Percentiles rank a stretch among this genome's conserved stretches.
These are phyloP conservation scores for Lagenaria siceraria DNA, from an alignment of 306 rosid genomes.

Conservation along the genomic window DNA sequence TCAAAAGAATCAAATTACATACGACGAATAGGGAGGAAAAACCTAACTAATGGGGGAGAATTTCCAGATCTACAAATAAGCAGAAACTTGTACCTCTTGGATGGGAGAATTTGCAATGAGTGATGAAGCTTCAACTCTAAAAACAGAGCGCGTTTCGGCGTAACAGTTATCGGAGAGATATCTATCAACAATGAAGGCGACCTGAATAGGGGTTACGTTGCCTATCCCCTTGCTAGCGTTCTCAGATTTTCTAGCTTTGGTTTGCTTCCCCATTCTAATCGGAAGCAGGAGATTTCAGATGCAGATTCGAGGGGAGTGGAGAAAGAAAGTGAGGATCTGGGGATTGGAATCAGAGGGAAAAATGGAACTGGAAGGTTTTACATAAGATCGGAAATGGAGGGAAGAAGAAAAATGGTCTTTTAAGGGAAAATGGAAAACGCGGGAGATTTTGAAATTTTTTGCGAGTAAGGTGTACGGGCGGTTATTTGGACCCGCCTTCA, in stretches of 20 bases:
- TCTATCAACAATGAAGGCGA: slow-evolving; percentile 78
- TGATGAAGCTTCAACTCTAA: slow-evolving; percentile 59
- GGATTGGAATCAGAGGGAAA: background rate
- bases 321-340: background rate
- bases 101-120: slow-evolving; percentile 47
- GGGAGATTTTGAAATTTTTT: slow-evolving; percentile 31
- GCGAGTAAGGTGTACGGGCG: slow-evolving; percentile 1
- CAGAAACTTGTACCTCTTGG: slow-evolving; percentile 35
- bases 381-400: slow-evolving; percentile 11
- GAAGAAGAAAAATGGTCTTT: background rate
- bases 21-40: background rate
- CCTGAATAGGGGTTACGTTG: slow-evolving; percentile 48
- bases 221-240: slow-evolving; percentile 24
- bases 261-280: slow-evolving; percentile 43
- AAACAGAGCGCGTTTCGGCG: slow-evolving; percentile 39
- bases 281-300: background rate
- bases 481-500: background rate
- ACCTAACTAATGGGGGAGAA: background rate
- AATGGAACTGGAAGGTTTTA: background rate
- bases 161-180: slow-evolving; percentile 55
- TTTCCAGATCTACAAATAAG: background rate
- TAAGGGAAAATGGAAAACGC: slow-evolving; percentile 22
- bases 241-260: slow-evolving; percentile 30
- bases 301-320: background rate
- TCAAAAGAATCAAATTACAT: background rate